These are phyloP conservation scores for Filobasidium floriforme DNA, from an alignment of 768 basidiomycete species.

Conservation along the genomic window DNA sequence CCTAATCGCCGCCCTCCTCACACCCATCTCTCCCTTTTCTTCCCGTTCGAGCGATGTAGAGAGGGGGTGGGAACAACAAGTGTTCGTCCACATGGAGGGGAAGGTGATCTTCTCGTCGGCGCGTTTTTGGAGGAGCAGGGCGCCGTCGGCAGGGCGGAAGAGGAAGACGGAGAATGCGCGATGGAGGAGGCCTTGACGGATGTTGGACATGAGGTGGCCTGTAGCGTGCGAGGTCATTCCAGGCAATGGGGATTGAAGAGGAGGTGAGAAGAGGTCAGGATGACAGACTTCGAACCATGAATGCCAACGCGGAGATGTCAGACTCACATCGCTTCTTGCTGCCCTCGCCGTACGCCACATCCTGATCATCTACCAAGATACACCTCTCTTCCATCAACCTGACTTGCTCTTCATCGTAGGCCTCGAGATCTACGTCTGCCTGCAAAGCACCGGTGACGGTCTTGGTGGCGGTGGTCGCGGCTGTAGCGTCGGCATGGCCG, in stretches of 20 bases:
- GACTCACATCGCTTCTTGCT: slow-evolving; percentile 93
- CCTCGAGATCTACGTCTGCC: slow-evolving; percentile 58
- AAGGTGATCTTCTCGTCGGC: slow-evolving; percentile 99
- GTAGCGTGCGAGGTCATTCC: too few relatives aligned
- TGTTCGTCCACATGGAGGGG: slow-evolving; percentile 99
- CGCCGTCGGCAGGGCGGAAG: slow-evolving; percentile 88
- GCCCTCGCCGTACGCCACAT: slow-evolving; percentile 47
- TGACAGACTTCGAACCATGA: not conserved
- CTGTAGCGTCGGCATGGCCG: too few relatives aligned
- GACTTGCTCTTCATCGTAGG: slow-evolving; percentile 86
- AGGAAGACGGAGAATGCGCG: slow-evolving; percentile 97
- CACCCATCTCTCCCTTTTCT: slow-evolving; percentile 65
- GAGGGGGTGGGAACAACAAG: slow-evolving; percentile 94
- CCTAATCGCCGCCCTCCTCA: slow-evolving; percentile 79
- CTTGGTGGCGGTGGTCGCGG: too few relatives aligned
- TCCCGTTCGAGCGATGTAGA: slow-evolving; percentile 65
- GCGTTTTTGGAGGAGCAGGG: slow-evolving; percentile 84
- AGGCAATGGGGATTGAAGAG: too few relatives aligned
- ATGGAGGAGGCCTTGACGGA: slow-evolving; percentile 79
- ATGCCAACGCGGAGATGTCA: not conserved
- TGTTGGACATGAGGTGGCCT: slow-evolving; percentile 98
- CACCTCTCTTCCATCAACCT: slow-evolving; percentile 83
- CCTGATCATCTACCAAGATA: slow-evolving; percentile 42
- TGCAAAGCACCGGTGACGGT: not conserved
- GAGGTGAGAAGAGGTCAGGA: slow-evolving; percentile 11